Percentiles rank a stretch among this genome's conserved stretches.
These are phyloP conservation scores for Irpex lacteus DNA, from an alignment of 1,284 basidiomycete species.

Conservation along the genomic window DNA sequence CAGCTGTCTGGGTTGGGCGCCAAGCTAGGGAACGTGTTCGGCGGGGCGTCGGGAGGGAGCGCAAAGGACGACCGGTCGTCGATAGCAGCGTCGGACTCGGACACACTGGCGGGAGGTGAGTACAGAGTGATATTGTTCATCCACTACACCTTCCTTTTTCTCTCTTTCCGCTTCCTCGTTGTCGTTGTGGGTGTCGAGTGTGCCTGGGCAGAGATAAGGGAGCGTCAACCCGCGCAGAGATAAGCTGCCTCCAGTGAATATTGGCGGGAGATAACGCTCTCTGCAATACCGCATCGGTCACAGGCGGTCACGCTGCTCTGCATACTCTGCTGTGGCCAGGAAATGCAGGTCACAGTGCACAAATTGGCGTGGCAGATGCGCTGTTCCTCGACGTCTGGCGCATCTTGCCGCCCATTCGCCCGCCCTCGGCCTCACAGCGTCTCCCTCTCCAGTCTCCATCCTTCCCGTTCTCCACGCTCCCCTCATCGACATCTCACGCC, in stretches of 20 bases:
- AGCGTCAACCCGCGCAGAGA: conserved; percentile 5
- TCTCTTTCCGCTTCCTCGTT: neutral
- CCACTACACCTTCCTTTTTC: neutral
- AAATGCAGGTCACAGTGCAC: too few relatives aligned
- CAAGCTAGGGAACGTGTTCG: conserved; percentile 11
- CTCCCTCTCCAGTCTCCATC: neutral
- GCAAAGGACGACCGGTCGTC: conserved; percentile 12
- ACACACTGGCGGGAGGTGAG: conserved; percentile 6
- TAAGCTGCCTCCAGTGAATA: neutral
- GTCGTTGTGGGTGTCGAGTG: neutral
- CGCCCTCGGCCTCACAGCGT: neutral
- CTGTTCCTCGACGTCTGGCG: neutral
- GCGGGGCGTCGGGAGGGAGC: conserved; percentile 7
- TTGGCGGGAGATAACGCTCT: neutral
- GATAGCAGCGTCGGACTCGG: conserved; percentile 8
- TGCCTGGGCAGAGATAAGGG: conserved; percentile 8
- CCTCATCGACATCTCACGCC: neutral
- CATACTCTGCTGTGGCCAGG: too few relatives aligned
- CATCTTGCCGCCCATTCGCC: neutral
- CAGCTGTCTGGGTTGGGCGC: conserved; percentile 16
- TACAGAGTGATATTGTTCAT: neutral
- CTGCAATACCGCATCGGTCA: neutral
- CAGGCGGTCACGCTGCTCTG: neutral
- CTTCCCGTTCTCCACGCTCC: too few relatives aligned
- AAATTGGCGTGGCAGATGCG: neutral